A percentile compares a stretch with the other conserved stretches of the same genome.
Conservation (phyloP, 306 rosid species). For the Luffa acutangula region DNA sequence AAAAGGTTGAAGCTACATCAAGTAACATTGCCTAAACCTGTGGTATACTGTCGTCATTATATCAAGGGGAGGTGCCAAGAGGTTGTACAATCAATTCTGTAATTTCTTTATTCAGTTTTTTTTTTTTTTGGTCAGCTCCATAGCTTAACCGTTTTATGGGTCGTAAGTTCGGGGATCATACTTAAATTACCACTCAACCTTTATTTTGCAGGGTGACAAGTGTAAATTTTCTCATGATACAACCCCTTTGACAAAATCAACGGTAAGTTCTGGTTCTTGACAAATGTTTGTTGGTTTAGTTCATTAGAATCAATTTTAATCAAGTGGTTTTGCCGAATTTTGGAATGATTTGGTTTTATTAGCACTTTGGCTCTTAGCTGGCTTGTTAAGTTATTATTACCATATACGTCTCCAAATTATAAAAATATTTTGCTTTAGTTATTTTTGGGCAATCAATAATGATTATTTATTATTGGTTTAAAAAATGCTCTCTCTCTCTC, state of each 20-base stretch:
- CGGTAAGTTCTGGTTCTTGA: constrained; percentile 26
- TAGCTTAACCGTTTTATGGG: background rate
- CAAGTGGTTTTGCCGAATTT: background rate
- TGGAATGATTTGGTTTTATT: background rate
- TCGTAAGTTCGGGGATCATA: background rate
- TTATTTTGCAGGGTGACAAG: constrained; percentile 60
- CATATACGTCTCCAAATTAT: background rate
- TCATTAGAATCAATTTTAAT: background rate
- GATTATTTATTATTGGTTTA: background rate
- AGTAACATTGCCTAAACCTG: constrained; percentile 39
- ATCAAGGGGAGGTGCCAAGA: constrained; percentile 56
- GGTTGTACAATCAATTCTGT: constrained; percentile 30
- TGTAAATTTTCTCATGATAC: constrained; percentile 79
- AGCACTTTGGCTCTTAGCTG: background rate
- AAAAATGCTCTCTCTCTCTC: background rate
- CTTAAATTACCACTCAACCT: background rate
- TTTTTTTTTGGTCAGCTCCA: background rate
- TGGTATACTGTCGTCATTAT: constrained; percentile 59
- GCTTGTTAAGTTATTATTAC: background rate
- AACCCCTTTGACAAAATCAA: constrained; percentile 64
- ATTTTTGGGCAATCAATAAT: background rate
- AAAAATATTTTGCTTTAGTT: background rate
- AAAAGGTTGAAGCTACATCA: constrained; percentile 51
- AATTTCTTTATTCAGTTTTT: background rate
- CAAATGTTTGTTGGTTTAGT: background rate